phyloP scores from a whole-genome alignment of 208 protist species.

The Crithidia acanthocephali region DNA sequence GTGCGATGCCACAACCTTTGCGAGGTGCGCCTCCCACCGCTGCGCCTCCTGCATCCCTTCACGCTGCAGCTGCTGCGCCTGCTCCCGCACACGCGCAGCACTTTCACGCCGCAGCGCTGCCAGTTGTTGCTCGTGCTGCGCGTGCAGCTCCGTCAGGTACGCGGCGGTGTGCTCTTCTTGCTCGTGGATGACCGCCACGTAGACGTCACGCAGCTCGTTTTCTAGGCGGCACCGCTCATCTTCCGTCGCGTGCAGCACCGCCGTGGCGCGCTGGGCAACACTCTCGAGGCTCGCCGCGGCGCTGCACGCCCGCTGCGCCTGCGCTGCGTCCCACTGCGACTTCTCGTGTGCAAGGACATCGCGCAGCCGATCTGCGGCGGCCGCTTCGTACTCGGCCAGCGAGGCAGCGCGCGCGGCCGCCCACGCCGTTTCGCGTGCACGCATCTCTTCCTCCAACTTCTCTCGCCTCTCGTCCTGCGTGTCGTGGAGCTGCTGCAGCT shows the following conservation, averaged over 20 bases:
- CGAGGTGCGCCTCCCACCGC: slow-evolving; percentile 9
- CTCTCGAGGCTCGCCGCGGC: slow-evolving; percentile 7
- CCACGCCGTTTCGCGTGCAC: slow-evolving; percentile 19
- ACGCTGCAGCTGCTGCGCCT: background rate
- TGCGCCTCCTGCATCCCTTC: background rate
- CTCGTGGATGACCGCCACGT: slow-evolving; percentile 17
- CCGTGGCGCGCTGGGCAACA: background rate
- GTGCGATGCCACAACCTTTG: slow-evolving; percentile 4
- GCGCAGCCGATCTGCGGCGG: slow-evolving; percentile 11
- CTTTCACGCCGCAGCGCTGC: slow-evolving; percentile 2
- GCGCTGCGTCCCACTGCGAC: slow-evolving; percentile 1
- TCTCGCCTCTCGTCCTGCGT: slow-evolving; percentile 4
- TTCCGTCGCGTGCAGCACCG: slow-evolving; percentile 3
- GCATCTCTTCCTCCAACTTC: slow-evolving; percentile 16
- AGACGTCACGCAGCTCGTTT: slow-evolving; percentile 13
- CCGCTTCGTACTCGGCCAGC: slow-evolving; percentile 20
- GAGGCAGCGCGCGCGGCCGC: slow-evolving; percentile 16
- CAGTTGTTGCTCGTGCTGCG: slow-evolving; percentile 11
- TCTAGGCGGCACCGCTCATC: slow-evolving; percentile 12
- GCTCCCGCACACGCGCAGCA: background rate
- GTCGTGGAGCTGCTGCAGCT: slow-evolving; percentile 3
- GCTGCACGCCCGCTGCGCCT: background rate
- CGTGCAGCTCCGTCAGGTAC: slow-evolving; percentile 21
- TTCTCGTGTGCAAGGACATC: slow-evolving; percentile 13
- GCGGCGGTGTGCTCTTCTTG: slow-evolving; percentile 13